Conservation (phyloP, 257 asterid species). For the Jasminum sambac region DNA sequence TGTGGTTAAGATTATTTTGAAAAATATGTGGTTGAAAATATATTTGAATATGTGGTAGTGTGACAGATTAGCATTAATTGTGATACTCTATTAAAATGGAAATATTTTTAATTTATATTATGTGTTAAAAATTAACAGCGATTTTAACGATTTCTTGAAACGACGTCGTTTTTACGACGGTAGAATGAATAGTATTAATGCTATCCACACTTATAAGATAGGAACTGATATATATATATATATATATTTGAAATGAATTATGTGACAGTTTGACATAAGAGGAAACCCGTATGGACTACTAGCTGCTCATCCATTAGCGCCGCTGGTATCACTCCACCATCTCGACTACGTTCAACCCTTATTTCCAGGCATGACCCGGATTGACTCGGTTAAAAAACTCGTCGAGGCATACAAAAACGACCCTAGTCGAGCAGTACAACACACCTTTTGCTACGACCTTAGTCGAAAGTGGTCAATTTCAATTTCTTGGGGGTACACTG, state of each 20-base stretch:
- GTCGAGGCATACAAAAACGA: constrained; percentile 47
- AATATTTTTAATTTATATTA: too few relatives aligned
- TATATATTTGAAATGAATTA: neutral
- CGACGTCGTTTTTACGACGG: too few relatives aligned
- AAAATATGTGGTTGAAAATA: too few relatives aligned
- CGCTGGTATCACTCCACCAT: constrained; percentile 76
- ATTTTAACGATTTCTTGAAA: neutral
- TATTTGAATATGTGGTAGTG: too few relatives aligned
- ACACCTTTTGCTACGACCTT: constrained; percentile 60
- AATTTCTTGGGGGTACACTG: constrained; percentile 71
- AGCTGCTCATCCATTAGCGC: constrained; percentile 80
- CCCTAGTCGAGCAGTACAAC: constrained; percentile 63
- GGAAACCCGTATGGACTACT: constrained; percentile 75
- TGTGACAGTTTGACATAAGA: constrained; percentile 56
- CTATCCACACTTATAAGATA: too few relatives aligned
- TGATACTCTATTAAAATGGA: too few relatives aligned
- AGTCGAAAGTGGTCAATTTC: constrained; percentile 64
- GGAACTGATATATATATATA: too few relatives aligned
- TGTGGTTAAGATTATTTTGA: too few relatives aligned
- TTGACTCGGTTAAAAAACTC: constrained; percentile 52
- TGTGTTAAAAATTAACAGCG: too few relatives aligned
- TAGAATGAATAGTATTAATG: too few relatives aligned
- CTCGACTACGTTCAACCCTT: constrained; percentile 62
- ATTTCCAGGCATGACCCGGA: constrained; percentile 41
- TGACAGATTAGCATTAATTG: too few relatives aligned